A percentile compares a stretch with the other conserved stretches of the same genome.
Evolutionary conservation across 495 filamentous ascomycete species (phyloP).

Genomic region (Xylaria sp.): DNA sequence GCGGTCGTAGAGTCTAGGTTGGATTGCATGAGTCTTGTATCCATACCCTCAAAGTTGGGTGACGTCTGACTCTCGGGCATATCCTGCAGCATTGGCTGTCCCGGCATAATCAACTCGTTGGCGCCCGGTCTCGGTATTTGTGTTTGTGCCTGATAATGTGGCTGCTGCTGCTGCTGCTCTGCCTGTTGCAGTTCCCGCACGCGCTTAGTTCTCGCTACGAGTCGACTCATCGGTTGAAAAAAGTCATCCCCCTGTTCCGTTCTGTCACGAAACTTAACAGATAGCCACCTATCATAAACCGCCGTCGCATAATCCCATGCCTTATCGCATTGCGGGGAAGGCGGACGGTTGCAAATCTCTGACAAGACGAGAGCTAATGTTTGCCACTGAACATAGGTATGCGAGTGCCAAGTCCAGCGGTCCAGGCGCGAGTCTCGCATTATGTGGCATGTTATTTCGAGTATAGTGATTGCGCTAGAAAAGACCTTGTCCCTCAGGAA

Average conservation of each 20-base stretch:
- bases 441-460: slow-evolving; percentile 9
- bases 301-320: slow-evolving; percentile 17
- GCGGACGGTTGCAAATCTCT: slow-evolving; percentile 26
- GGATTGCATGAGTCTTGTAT: not conserved
- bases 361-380: slow-evolving; percentile 24
- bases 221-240: slow-evolving; percentile 19
- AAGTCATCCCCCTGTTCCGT: slow-evolving; percentile 23
- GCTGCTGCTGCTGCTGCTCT: slow-evolving; percentile 3
- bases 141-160: slow-evolving; percentile 3
- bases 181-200: slow-evolving; percentile 20
- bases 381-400: slow-evolving; percentile 28
- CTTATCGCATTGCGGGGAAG: slow-evolving; percentile 22
- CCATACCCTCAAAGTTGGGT: not conserved
- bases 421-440: slow-evolving; percentile 21
- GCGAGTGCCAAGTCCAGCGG: slow-evolving; percentile 20
- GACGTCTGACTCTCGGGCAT: not conserved
- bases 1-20: not conserved
- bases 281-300: slow-evolving; percentile 23
- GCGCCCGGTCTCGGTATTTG: not conserved
- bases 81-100: not conserved
- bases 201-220: slow-evolving; percentile 15
- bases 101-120: not conserved
- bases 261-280: slow-evolving; percentile 16
- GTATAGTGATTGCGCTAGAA: not conserved
- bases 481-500: slow-evolving; percentile 15